Base-by-base conservation (phyloP, 108 stramenopile genomes). In the Asterionellopsis glacialis region DNA sequence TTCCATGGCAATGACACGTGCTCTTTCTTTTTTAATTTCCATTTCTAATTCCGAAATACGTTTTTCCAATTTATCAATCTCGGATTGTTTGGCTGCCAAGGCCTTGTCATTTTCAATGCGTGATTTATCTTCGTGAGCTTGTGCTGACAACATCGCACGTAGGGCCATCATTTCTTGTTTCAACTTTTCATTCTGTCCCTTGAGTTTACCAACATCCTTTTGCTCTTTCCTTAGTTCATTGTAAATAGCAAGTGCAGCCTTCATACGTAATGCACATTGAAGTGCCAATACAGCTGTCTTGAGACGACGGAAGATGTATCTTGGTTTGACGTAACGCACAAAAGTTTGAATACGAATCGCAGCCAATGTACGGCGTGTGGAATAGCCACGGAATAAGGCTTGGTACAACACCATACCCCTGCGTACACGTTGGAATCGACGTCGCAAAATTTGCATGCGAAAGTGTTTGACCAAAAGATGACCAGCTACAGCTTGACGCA, bases 121-220 rank as follows among this genome's bases (percentile, higher is more conserved):
- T 10, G 79, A 80, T 0, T 80, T 80, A 51, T 66, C 77, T 65
- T 77, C 80, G 45, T 85, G 81, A 7, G 92, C 88, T 58, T 90
- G 85, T 14, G 90, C 88, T 55, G 80, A 74, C 81, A 91, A 75
- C 93, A 95, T 95, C 28, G 90, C 90, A 50, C 86, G 90, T 43
- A 95, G 78, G 79, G 86, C 90, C 23, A 84, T 83, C 90, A 95
- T 95, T 69, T 95, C 93, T 70, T 73, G 71, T 70, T 91, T 95
- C 53, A 91, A 75, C 57, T 85, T 88, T 59, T 90, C 90, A 65
- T 91, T 91, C 70, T 90, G 83, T 57, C 80, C 70, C 64, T 88
- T 83, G 53, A 95, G 69, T 58, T 91, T 91, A 55, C 88, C 90
- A 56, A 95, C 77, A 65, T 90, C 84, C 72, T 91, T 91, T 65